Percentiles rank a stretch among this genome's conserved stretches.
Conservation (phyloP, 1,284 basidiomycete species). For the Ganoderma sinense region DNA sequence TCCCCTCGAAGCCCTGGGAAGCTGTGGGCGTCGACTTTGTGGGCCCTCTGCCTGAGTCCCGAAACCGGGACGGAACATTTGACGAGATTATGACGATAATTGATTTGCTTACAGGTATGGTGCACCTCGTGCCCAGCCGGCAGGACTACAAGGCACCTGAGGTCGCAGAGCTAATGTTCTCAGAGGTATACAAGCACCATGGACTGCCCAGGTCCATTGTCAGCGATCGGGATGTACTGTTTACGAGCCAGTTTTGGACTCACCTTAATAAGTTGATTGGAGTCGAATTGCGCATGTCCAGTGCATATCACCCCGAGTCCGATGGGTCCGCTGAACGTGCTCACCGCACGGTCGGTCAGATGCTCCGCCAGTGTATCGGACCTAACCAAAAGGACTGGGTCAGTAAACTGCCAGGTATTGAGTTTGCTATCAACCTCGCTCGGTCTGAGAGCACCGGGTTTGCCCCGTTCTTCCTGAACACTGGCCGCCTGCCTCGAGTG, state of each 20-base stretch:
- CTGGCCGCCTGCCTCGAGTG: slow-evolving; percentile 8
- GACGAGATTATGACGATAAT: slow-evolving; percentile 39
- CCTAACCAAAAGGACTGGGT: slow-evolving; percentile 23
- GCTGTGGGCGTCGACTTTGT: slow-evolving; percentile 45
- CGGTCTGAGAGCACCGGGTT: slow-evolving; percentile 42
- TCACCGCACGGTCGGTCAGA: slow-evolving; percentile 46
- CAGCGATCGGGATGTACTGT: slow-evolving; percentile 49
- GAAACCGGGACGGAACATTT: slow-evolving; percentile 17
- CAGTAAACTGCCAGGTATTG: slow-evolving; percentile 41
- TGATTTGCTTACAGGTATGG: slow-evolving; percentile 42
- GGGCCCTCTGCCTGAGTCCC: slow-evolving; percentile 42
- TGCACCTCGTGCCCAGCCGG: slow-evolving; percentile 37
- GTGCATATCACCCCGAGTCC: slow-evolving; percentile 52
- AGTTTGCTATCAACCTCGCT: slow-evolving; percentile 30
- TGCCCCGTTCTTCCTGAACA: slow-evolving; percentile 24
- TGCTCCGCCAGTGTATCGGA: slow-evolving; percentile 44
- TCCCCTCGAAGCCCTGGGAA: slow-evolving; percentile 34
- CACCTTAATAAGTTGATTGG: slow-evolving; percentile 43
- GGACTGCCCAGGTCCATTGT: slow-evolving; percentile 49
- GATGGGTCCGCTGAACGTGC: slow-evolving; percentile 27
- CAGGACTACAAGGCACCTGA: slow-evolving; percentile 42
- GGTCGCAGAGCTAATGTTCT: slow-evolving; percentile 48
- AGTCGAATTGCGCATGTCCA: slow-evolving; percentile 46
- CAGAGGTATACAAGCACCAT: slow-evolving; percentile 46
- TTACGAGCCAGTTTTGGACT: slow-evolving; percentile 51